phyloP scores from a whole-genome alignment of 1,139 yeast genomes.

The Debaryomyces fabryi region DNA sequence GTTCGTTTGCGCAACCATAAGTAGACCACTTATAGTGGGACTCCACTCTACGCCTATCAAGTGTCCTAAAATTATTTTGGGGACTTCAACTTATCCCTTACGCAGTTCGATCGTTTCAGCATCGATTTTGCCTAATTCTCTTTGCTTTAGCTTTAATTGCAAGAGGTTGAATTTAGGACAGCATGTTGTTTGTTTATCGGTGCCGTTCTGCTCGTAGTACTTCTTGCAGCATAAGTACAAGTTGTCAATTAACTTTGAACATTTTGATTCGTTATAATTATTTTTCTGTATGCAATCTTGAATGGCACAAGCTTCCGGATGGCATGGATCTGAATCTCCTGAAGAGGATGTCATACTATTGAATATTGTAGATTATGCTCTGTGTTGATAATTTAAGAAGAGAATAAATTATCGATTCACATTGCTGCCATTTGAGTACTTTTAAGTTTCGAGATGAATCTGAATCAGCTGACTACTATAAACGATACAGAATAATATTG shows the following conservation, averaged over 20 bases:
- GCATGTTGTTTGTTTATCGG: constrained; percentile 59
- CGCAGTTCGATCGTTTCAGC: constrained; percentile 43
- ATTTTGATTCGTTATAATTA: constrained; percentile 63
- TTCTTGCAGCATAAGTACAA: constrained; percentile 62
- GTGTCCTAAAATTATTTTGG: too few species aligned
- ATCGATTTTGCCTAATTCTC: constrained; percentile 54
- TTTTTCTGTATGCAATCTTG: constrained; percentile 61
- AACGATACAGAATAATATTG: constrained; percentile 1
- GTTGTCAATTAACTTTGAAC: constrained; percentile 59
- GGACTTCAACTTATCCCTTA: not conserved
- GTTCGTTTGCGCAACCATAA: not conserved
- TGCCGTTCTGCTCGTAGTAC: constrained; percentile 56
- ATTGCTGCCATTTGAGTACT: not conserved
- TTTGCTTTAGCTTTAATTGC: constrained; percentile 58
- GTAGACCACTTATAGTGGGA: not conserved
- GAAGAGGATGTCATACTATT: not conserved
- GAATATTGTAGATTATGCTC: not conserved
- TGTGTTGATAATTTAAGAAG: not conserved
- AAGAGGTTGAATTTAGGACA: constrained; percentile 64
- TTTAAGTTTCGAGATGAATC: not conserved
- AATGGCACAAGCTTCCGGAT: constrained; percentile 69
- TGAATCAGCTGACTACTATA: constrained; percentile 9
- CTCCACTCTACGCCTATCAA: not conserved
- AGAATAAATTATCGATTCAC: not conserved
- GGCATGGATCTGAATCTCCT: constrained; percentile 50